Evolutionary conservation across 2,329 filamentous ascomycete genomes (phyloP), one percentile per base, ranked within the genome.

Genomic region (Juglanconis oblonga): DNA sequence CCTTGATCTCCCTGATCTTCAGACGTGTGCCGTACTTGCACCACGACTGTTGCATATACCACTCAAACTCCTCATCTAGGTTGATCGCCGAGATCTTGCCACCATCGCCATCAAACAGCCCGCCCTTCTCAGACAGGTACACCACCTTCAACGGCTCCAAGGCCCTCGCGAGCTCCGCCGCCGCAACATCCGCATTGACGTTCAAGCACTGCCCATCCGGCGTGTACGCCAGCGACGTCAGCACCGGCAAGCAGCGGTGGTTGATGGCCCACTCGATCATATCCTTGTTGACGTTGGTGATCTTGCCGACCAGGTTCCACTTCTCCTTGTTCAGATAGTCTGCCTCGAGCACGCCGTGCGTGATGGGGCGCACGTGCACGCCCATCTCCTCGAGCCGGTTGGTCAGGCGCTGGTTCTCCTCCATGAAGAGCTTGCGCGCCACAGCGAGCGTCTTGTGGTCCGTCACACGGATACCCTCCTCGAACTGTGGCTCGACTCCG

Each of bases 1-100:
- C 92, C 81, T 97, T 96, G 78, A 96, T 96, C 79, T 99, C 92
- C 78, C 90, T 91, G 75, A 99, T 98, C 87, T 99, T 99, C 65
- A 98, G 83, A 64, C 93, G 86, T 42, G 94, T 98, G 64, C 95
- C 95, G 72, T 95, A 96, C 71, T 91, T 88, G 75, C 96, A 95
- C 95, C 94, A 99, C 68, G 90, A 87, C 77, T 97, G 92, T 59
- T 87, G 83, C 92, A 98, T 97, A 70, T 97, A 84, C 71, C 91
- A 84, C 61, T 96, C 92, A 70, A 91, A 98, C 77, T 99, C 95
- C 76, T 96, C 93, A 72, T 99, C 95, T 60, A 99, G 82, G 78
- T 98, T 98, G 77, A 98, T 98, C 62, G 90, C 91, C 5, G 94
- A 97, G 71, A 98, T 98, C 80, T 97, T 96, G 80, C 94, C 89